Base-by-base conservation (phyloP, 1,284 basidiomycete genomes). In the Fomitopsis schrenkii region DNA sequence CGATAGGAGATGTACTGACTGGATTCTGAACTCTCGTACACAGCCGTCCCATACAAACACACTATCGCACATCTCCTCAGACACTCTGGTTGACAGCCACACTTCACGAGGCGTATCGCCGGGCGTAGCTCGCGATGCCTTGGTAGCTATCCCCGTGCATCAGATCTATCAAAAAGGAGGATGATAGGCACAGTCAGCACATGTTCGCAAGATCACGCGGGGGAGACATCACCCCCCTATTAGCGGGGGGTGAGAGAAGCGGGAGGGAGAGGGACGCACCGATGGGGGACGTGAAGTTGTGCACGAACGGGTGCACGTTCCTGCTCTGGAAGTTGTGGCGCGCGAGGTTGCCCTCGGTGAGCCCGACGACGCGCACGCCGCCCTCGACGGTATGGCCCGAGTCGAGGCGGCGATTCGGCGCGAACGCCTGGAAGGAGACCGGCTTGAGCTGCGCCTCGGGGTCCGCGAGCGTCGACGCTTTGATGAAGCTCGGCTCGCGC, bases 241-340 rank as follows among this genome's bases (percentile, higher is more conserved):
- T 33, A 33, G 30, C 30, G 30, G 30, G 30, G 30, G 30, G 30
- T 33, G n/a, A 7, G 4, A 42, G 8, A 2, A 19, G n/a, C 41
- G 41, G 42, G 10, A n/a, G 42, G 19, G 28, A n/a, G 9, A 67
- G 67, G 19, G 48, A 50, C 48, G 26, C 63, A 72, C 71, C 71
- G 44, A 72, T 71, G 2, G 71, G 71, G 41, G 69, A 70, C 26
- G 68, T 71, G 64, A 71, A 72, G 60, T 70, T 70, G 63, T 71
- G 67, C 59, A 72, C 62, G 64, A 72, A 68, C 54, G 71, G 71
- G 56, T 71, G 68, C 42, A 72, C 66, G 57, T 38, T 63, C 55
- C 60, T 58, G 59, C 59, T 57, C 53, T 59, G 55, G 57, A 57
- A 59, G 41, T 70, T 63, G 38, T 70, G 71, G 48, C 61, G 66